A percentile compares a stretch with the other conserved stretches of the same genome.
Evolutionary conservation across 139 green algal species (phyloP).

Genomic region (Diplosphaera chodatii): DNA sequence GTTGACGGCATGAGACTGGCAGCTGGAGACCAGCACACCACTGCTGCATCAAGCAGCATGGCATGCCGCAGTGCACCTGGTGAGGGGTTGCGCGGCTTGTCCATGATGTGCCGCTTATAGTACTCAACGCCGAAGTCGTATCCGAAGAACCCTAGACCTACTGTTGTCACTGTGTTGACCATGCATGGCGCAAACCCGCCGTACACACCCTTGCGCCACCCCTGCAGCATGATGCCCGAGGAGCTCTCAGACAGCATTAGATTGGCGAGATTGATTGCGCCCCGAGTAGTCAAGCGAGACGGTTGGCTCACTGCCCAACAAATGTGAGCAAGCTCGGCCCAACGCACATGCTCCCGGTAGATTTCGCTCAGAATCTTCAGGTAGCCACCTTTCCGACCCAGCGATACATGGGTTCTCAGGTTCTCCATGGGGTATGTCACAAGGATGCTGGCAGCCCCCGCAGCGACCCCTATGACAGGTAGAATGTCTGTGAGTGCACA

Average conservation of each 20-base stretch:
- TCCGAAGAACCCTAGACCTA: constrained; percentile 19
- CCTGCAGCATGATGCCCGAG: background rate
- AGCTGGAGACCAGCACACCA: too few relatives aligned
- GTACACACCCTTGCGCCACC: constrained; percentile 7
- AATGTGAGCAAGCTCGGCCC: background rate
- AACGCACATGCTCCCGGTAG: constrained; percentile 1
- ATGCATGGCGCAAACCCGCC: constrained; percentile 7
- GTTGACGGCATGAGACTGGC: too few relatives aligned
- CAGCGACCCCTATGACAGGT: background rate
- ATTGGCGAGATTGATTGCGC: too few relatives aligned
- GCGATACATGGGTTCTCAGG: constrained; percentile 5
- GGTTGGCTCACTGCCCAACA: too few relatives aligned
- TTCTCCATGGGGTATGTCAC: constrained; percentile 12
- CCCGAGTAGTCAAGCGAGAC: too few relatives aligned
- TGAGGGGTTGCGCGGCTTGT: background rate
- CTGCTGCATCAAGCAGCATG: too few relatives aligned
- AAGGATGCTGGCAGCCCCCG: constrained; percentile 1
- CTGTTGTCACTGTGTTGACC: background rate
- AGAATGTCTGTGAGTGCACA: background rate
- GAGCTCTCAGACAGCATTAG: too few relatives aligned
- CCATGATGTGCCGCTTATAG: background rate
- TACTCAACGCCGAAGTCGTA: constrained; percentile 15
- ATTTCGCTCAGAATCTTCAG: background rate
- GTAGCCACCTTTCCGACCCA: background rate
- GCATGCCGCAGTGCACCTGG: too few relatives aligned